Conservation (phyloP, 805 yeast genomes). For the Candida adriatica region DNA sequence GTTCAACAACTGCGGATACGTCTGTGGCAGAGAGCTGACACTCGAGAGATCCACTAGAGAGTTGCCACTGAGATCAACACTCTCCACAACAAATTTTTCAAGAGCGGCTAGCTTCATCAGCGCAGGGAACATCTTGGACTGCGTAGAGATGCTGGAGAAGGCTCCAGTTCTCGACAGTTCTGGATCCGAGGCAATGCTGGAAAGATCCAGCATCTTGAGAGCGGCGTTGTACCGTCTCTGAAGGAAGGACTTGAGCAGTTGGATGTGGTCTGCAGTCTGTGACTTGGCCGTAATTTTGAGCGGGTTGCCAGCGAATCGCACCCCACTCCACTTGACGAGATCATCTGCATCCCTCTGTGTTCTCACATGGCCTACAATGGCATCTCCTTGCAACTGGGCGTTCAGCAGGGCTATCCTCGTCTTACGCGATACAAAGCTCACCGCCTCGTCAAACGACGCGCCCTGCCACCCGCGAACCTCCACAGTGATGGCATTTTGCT, state of each 20-base stretch:
- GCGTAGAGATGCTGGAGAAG: slow-evolving; percentile 51
- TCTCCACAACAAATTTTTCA: slow-evolving; percentile 46
- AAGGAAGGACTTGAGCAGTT: slow-evolving; percentile 54
- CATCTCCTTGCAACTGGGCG: slow-evolving; percentile 47
- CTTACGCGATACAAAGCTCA: slow-evolving; percentile 64
- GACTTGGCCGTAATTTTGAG: slow-evolving; percentile 37
- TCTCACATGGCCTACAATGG: slow-evolving; percentile 53
- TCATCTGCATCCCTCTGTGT: slow-evolving; percentile 49
- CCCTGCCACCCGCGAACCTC: slow-evolving; percentile 80
- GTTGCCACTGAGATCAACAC: slow-evolving; percentile 66
- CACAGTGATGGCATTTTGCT: slow-evolving; percentile 36
- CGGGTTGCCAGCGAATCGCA: slow-evolving; percentile 69
- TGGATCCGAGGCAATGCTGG: slow-evolving; percentile 58
- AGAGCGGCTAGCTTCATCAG: slow-evolving; percentile 72
- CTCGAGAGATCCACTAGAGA: slow-evolving; percentile 52
- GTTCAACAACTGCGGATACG: slow-evolving; percentile 73
- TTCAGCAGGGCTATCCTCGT: slow-evolving; percentile 49
- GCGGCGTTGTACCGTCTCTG: slow-evolving; percentile 60
- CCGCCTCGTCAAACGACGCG: slow-evolving; percentile 61
- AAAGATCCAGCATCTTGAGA: slow-evolving; percentile 60
- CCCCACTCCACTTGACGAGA: slow-evolving; percentile 62
- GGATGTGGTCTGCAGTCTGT: slow-evolving; percentile 43
- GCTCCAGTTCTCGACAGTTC: slow-evolving; percentile 54
- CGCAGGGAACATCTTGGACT: slow-evolving; percentile 85
- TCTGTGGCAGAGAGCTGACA: slow-evolving; percentile 57